A percentile compares a stretch with the other conserved stretches of the same genome.
Conservation (phyloP, 2,329 filamentous ascomycete genomes). For the Calonectria fujianensis region DNA sequence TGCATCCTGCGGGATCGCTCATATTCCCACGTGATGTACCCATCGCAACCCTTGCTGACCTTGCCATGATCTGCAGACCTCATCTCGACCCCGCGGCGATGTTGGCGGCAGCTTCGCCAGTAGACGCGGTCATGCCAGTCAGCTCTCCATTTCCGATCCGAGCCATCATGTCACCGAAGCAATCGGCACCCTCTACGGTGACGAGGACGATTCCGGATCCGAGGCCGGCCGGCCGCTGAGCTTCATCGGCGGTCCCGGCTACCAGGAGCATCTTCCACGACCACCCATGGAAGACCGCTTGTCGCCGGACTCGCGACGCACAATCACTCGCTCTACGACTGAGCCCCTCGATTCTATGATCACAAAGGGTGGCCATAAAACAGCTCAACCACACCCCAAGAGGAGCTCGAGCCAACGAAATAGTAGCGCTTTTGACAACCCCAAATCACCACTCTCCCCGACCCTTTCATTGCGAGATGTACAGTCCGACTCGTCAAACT, state of each 20-base stretch:
- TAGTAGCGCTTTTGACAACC: constrained; percentile 62
- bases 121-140: constrained; percentile 75
- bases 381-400: constrained; percentile 65
- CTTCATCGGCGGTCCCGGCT: constrained; percentile 77
- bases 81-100: constrained; percentile 74
- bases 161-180: constrained; percentile 96
- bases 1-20: constrained; percentile 31
- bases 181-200: constrained; percentile 92
- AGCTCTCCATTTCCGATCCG: constrained; percentile 86
- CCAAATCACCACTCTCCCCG: constrained; percentile 70
- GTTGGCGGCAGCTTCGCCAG: constrained; percentile 74
- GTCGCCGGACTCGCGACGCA: constrained; percentile 62
- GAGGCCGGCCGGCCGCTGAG: constrained; percentile 80
- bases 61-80: constrained; percentile 67
- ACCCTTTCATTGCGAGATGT: constrained; percentile 72
- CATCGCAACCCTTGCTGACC: constrained; percentile 52
- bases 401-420: constrained; percentile 64
- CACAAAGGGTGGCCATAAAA: constrained; percentile 61
- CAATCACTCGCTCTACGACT: constrained; percentile 67
- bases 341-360: constrained; percentile 61
- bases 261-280: constrained; percentile 70
- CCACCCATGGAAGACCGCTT: constrained; percentile 56
- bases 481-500: constrained; percentile 76
- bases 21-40: constrained; percentile 29
- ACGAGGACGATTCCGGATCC: constrained; percentile 79